Evolutionary conservation across 257 asterid genomes (phyloP).

Genomic region (Rauvolfia tetraphylla): DNA sequence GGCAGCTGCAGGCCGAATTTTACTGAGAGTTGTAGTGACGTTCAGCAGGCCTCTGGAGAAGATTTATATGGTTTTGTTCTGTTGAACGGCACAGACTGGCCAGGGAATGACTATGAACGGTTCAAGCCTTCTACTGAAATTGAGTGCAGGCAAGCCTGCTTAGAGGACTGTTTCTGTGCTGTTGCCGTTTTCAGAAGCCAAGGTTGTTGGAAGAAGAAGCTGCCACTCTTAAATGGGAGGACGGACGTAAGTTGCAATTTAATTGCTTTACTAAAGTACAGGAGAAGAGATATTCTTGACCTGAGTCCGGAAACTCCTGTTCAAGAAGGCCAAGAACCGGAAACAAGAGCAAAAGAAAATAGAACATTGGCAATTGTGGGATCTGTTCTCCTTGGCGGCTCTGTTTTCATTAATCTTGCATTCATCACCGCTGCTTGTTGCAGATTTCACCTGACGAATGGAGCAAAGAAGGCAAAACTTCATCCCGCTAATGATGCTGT

Average conservation of each 20-base stretch:
- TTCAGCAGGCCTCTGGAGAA: constrained; percentile 2
- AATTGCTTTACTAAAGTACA: constrained; percentile 28
- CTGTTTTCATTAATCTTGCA: constrained; percentile 13
- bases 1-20: constrained; percentile 42
- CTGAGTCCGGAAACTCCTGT: constrained; percentile 7
- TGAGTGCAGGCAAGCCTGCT: constrained; percentile 20
- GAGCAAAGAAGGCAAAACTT: not conserved
- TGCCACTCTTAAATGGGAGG: constrained; percentile 40
- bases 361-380: not conserved
- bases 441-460: not conserved
- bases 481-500: not conserved
- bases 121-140: not conserved
- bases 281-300: constrained; percentile 9
- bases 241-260: not conserved
- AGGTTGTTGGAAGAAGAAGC: constrained; percentile 39
- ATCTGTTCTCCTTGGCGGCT: constrained; percentile 20
- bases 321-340: no score
- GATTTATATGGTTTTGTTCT: constrained; percentile 21
- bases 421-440: constrained; percentile 1
- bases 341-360: not conserved
- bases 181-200: constrained; percentile 24
- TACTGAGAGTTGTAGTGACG: constrained; percentile 30
- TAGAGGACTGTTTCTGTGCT: constrained; percentile 46
- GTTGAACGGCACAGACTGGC: constrained; percentile 22
- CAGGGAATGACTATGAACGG: not conserved